phyloP scores from a whole-genome alignment of 2,329 filamentous ascomycete genomes.

The Aspergillus tamarii region DNA sequence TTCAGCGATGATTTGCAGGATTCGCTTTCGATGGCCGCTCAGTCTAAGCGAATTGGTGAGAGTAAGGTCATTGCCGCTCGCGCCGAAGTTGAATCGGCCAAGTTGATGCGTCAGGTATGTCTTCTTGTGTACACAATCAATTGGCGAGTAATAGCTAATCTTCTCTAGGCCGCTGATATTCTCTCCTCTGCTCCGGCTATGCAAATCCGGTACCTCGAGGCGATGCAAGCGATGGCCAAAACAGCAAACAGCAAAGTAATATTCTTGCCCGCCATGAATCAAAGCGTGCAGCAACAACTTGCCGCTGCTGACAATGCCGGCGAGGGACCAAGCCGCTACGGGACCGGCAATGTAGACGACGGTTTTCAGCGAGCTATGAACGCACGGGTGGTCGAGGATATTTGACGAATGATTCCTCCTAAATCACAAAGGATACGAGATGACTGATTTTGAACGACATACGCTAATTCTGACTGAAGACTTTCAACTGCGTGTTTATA shows the following conservation, averaged over 20 bases:
- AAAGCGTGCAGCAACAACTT: conserved; percentile 59
- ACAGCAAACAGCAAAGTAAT: conserved; percentile 85
- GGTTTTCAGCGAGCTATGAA: conserved; percentile 82
- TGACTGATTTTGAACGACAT: conserved; percentile 18
- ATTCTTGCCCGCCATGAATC: conserved; percentile 70
- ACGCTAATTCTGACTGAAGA: conserved; percentile 17
- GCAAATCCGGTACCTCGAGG: conserved; percentile 97
- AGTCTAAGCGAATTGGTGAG: conserved; percentile 97
- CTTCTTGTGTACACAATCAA: background rate
- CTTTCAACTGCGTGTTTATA: background rate
- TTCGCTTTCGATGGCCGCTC: conserved; percentile 94
- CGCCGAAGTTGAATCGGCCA: conserved; percentile 94
- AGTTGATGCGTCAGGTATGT: conserved; percentile 70
- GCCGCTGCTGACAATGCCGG: conserved; percentile 54
- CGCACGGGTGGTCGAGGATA: conserved; percentile 80
- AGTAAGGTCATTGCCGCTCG: conserved; percentile 97
- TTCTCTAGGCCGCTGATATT: conserved; percentile 76
- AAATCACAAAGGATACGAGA: background rate
- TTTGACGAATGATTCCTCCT: conserved; percentile 55
- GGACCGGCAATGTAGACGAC: conserved; percentile 52
- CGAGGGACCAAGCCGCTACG: conserved; percentile 59
- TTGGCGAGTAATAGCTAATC: conserved; percentile 12
- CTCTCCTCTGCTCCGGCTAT: conserved; percentile 89
- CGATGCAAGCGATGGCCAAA: conserved; percentile 99
- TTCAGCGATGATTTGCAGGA: conserved; percentile 96